Base-by-base conservation (phyloP, 1,139 yeast genomes). In the Trichomonascaceae sp. region DNA sequence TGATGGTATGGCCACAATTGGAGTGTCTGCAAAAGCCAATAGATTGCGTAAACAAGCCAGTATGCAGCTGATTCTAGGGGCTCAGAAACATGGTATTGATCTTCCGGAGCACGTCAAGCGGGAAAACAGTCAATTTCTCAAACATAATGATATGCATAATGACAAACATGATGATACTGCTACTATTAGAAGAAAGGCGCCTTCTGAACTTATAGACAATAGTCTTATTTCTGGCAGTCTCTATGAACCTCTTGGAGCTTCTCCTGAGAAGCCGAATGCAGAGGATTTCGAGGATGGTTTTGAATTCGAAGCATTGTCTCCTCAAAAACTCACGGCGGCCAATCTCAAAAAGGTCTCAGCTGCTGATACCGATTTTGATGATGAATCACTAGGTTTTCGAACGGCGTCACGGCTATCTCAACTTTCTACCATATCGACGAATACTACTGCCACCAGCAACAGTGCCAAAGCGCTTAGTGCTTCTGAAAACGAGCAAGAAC, bases 341-440 rank as follows among this genome's bases (percentile, higher is more conserved):
- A 45, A 38, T 12, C 45, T 50, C 47, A 55, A 47, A 52, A 38
- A 39, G 19, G 20, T 38, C 6, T 44, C 38, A 20, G 43, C 51
- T 41, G 54, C 52, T 22, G 61, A 58, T 15, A 55, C 50, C 13
- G 60, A 55, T 6, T 51, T 59, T 49, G 62, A 54, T 7, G 61
- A 60, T 10, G 62, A 58, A 44, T 55, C 59, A 17, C 46, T 60
- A 5, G 62, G 61, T 2, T 50, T 58, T 19, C 39, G 61, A 41
- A 55, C 63, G 1, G 52, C 55, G 2, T 61, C 63, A 10, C 53
- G 63, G 19, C 51, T 60, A 17, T 59, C 63, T 5, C 60, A 46
- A 10, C 22, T 41, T 13, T 41, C 51, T 15, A 22, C 47, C 24
- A n/a, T 41, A 10, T 24, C 45, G n/a, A 43, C 51, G 2, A 43